Conservation (phyloP, 1,284 basidiomycete species). For the Retiboletus fuscus region DNA sequence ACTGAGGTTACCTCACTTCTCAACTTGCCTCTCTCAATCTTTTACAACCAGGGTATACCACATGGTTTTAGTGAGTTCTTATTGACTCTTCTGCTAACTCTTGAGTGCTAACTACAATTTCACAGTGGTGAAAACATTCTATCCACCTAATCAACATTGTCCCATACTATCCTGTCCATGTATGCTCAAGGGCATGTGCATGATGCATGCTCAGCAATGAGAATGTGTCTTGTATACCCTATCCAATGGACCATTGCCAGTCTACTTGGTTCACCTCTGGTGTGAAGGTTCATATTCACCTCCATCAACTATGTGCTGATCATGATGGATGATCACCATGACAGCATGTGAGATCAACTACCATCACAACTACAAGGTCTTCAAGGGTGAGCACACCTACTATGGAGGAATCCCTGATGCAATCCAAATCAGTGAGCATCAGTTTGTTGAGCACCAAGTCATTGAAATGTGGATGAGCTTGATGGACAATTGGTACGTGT, state of each 20-base stretch:
- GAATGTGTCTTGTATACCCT: slow-evolving; percentile 13
- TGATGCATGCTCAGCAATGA: slow-evolving; percentile 13
- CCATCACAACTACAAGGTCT: slow-evolving; percentile 1
- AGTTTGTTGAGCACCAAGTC: background rate
- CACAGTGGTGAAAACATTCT: slow-evolving; percentile 5
- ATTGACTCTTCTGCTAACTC: background rate
- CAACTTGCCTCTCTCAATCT: background rate
- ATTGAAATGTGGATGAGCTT: slow-evolving; percentile 17
- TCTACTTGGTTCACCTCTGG: slow-evolving; percentile 3
- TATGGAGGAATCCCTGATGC: slow-evolving; percentile 9
- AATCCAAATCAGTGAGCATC: no score
- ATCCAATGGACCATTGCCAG: background rate
- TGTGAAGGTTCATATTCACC: slow-evolving; percentile 9
- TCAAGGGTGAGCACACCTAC: slow-evolving; percentile 27
- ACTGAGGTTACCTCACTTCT: background rate
- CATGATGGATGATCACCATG: background rate
- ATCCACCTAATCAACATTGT: background rate
- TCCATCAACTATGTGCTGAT: no score
- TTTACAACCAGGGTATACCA: background rate
- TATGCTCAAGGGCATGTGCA: slow-evolving; percentile 4
- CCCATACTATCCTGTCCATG: background rate
- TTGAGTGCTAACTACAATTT: no score
- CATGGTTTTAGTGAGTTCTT: slow-evolving; percentile 6
- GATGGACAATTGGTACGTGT: slow-evolving; percentile 23
- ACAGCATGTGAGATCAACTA: slow-evolving; percentile 14